Evolutionary conservation across 176 grass and related monocot genomes (phyloP), one percentile per base, ranked within the genome.

Genomic region (Themeda triandra): DNA sequence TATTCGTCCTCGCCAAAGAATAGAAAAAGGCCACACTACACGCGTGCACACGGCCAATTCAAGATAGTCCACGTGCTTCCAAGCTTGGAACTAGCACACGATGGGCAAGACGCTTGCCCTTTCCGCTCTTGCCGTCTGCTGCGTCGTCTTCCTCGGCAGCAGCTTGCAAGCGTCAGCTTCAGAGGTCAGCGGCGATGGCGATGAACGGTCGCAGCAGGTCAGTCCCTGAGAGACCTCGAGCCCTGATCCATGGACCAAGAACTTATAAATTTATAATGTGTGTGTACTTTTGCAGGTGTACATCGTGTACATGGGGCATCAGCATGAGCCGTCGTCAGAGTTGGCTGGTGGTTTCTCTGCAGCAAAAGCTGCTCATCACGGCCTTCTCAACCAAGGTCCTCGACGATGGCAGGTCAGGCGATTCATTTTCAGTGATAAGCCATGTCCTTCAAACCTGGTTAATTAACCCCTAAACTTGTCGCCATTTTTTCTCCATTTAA

Each of bases 251-350:
- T 39, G 21, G 27, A 49, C 27, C 25, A 23, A 75, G 19, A 56
- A 10, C 48, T 54, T 1, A n/a, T n/a, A n/a, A n/a, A n/a, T n/a
- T 19, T 36, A 1, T 35, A 39, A 37, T 39, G 37, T 39, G 37
- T 39, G 6, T 39, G 6, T 35, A 10, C 10, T 12, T 40, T 13
- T 78, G 37, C 75, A 88, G 87, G 67, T 84, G 8, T 88, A 84
- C 33, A 71, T 88, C 70, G 81, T 88, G 17, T 84, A 84, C 40
- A 74, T 64, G 87, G 87, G 69, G 0, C 66, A 17, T 12, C 46
- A 17, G 33, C 71, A 25, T 3, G 31, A 25, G 30, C 31, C 83
- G 60, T n/a, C 21, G n/a, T n/a, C n/a, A 0, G 65, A 84, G 2
- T 41, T 58, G n/a, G 58, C 10, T 10, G 45, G 39, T 18, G 19